Evolutionary conservation across 805 yeast species (phyloP), one percentile per base, ranked within the genome.

Genomic region (Teunomyces cretensis): DNA sequence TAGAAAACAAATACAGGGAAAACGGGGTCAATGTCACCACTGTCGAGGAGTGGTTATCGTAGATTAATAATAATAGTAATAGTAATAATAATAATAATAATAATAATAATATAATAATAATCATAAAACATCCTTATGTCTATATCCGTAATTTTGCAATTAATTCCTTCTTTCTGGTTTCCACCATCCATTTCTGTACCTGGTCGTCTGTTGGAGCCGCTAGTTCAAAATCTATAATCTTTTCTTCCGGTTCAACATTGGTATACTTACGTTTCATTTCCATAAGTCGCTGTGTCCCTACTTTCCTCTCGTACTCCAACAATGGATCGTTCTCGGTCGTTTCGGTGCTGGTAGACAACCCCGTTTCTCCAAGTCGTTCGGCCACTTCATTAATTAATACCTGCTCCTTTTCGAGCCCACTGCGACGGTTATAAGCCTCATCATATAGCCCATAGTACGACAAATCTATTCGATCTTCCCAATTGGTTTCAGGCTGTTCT

Each of bases 171-270:
- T 72, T 76, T 49, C 73, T 70, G 46, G 60, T 60, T 12, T 72
- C 69, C 15, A 82, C 78, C 13, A 82, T 50, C 68, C 77, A 70
- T 12, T 51, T 42, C 39, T 75, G 76, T 40, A 81, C 71, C 2
- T 77, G 75, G 32, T 61, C 59, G 9, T 62, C 53, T 0, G 68
- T 50, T 0, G 80, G 77, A 8, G 58, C 39, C 11, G 39, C 46
- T 9, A 19, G 28, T 4, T 56, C 58, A 30, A 60, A 51, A 27
- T 63, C 65, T 27, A 55, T 55, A 14, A 60, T 53, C 13, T 9
- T 12, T 24, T 41, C 48, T n/a, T 50, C 45, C 5, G 39, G 39
- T n/a, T 39, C 30, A n/a, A 12, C 33, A 14, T 27, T 43, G 27
- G 35, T 37, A 26, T 14, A 24, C 16, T 31, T 45, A 7, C 32